phyloP scores from a whole-genome alignment of 116 monocot genomes.

The Cymodocea nodosa region DNA sequence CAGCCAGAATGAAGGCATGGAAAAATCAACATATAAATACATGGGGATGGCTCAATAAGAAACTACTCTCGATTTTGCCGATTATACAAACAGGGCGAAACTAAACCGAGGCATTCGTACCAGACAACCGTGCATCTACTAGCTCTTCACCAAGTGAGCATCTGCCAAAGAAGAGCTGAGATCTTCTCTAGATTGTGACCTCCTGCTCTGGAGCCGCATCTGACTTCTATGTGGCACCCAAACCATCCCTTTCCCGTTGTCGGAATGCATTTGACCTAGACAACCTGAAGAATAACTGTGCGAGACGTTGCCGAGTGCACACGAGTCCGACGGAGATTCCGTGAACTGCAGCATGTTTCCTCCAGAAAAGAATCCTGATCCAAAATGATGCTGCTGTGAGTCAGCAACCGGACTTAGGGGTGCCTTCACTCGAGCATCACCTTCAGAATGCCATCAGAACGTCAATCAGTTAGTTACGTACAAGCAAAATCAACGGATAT shows the following conservation, averaged over 20 bases:
- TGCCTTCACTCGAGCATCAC: conserved; percentile 58
- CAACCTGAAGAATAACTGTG: conserved; percentile 79
- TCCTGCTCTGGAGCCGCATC: conserved; percentile 65
- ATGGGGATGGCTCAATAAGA: not conserved
- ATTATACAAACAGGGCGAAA: not conserved
- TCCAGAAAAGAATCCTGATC: conserved; percentile 31
- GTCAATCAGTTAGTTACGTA: not conserved
- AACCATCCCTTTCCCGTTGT: conserved; percentile 38
- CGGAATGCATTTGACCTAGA: conserved; percentile 61
- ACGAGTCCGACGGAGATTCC: conserved; percentile 32
- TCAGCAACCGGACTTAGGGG: conserved; percentile 11
- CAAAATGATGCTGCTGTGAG: conserved; percentile 29
- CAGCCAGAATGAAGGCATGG: too few species aligned
- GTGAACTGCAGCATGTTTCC: conserved; percentile 38
- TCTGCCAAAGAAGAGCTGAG: conserved; percentile 65
- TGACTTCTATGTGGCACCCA: conserved; percentile 54
- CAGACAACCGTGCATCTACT: not conserved
- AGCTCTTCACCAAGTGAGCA: conserved; percentile 44
- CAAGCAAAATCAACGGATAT: not conserved
- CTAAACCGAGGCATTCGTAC: not conserved
- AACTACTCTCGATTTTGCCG: not conserved
- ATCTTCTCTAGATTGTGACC: conserved; percentile 93
- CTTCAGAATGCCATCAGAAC: conserved; percentile 15
- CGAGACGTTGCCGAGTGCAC: conserved; percentile 26
- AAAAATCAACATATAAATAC: too few species aligned